phyloP scores from a whole-genome alignment of 805 yeast species.

The Myxozyma geophila region DNA sequence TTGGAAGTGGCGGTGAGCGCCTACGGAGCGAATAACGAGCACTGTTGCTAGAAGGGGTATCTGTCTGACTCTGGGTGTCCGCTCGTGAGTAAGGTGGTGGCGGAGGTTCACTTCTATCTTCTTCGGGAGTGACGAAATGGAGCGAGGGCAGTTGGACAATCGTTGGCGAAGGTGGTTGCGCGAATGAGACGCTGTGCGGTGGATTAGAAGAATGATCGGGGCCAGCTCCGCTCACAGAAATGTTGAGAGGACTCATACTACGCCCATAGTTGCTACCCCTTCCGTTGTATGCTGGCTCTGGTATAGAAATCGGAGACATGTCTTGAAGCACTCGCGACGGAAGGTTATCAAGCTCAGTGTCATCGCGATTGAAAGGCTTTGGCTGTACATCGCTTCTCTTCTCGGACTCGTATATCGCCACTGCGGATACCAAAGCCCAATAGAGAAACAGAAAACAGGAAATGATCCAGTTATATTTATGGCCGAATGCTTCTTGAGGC shows the following conservation, averaged over 20 bases:
- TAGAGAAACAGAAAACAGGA: conserved; percentile 3
- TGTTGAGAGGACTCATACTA: too few species aligned
- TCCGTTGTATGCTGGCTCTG: not conserved
- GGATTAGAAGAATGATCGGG: too few species aligned
- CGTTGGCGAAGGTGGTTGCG: not conserved
- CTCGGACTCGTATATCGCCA: conserved; percentile 1
- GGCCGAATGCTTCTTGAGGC: not conserved
- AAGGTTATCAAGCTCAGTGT: not conserved
- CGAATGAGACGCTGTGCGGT: too few species aligned
- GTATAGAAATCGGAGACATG: not conserved
- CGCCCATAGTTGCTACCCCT: too few species aligned
- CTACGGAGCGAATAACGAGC: not conserved
- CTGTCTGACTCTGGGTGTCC: not conserved
- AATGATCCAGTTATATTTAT: conserved; percentile 6
- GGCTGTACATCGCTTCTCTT: not conserved
- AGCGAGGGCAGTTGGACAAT: not conserved
- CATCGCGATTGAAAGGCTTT: not conserved
- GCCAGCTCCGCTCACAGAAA: too few species aligned
- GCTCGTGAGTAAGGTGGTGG: not conserved
- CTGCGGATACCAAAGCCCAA: conserved; percentile 1
- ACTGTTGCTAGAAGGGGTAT: not conserved
- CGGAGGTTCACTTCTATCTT: not conserved
- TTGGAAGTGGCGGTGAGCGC: not conserved
- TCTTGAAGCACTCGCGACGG: not conserved
- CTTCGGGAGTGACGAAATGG: not conserved